These are phyloP conservation scores for Diospyros kaki DNA, from an alignment of 148 eudicot species.

Conservation along the genomic window DNA sequence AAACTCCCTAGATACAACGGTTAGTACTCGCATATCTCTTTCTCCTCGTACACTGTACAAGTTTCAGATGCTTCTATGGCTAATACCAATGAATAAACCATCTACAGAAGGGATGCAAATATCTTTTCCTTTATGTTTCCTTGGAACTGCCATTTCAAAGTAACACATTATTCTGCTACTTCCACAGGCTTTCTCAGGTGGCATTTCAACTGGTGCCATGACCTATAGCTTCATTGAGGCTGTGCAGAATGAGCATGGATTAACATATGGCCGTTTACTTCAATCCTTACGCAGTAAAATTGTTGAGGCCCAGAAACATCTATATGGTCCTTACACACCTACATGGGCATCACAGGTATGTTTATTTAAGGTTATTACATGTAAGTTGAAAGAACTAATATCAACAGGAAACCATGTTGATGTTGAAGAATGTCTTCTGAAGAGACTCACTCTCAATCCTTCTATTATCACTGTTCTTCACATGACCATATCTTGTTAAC, in stretches of 20 bases:
- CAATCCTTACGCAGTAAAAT: constrained; percentile 22
- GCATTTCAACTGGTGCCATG: constrained; percentile 31
- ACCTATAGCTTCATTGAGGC: constrained; percentile 46
- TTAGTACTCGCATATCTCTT: constrained; percentile 16
- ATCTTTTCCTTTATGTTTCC: no score
- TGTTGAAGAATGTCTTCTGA: no score
- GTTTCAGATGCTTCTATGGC: no score
- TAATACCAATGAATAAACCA: no score
- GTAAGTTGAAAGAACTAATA: no score
- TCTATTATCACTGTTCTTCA: no score
- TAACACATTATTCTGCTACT: neutral
- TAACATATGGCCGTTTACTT: constrained; percentile 36
- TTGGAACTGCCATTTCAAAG: no score
- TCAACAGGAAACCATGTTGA: neutral
- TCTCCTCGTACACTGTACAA: no score
- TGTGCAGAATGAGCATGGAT: constrained; percentile 20
- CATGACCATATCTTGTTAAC: no score
- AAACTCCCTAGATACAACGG: constrained; percentile 58
- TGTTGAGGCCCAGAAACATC: constrained; percentile 11
- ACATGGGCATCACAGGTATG: constrained; percentile 16
- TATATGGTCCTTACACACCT: constrained; percentile 24
- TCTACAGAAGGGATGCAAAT: no score
- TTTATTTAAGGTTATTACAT: neutral
- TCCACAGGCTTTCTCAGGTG: constrained; percentile 38
- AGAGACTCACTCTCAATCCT: no score